Conservation (phyloP, 2,329 filamentous ascomycete genomes). For the Curvularia spicifera region DNA sequence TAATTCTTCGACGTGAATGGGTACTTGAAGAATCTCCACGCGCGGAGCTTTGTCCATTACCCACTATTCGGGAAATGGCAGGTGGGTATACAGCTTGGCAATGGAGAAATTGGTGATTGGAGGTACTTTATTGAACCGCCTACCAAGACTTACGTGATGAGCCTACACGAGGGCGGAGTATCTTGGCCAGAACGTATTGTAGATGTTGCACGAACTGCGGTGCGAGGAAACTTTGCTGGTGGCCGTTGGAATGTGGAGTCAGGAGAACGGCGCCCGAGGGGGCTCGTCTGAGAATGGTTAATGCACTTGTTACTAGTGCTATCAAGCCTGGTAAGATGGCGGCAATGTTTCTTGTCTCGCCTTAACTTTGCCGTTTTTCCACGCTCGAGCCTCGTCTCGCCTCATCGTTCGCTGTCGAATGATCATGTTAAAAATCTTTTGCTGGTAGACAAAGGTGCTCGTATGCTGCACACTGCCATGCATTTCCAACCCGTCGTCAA, state of each 20-base stretch:
- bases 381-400: background rate
- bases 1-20: constrained; percentile 12
- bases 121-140: background rate
- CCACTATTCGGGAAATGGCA: constrained; percentile 18
- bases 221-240: background rate
- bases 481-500: background rate
- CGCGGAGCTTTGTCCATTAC: constrained; percentile 20
- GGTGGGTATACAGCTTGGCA: constrained; percentile 19
- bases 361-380: constrained; percentile 1
- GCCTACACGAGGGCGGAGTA: background rate
- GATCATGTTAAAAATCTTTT: background rate
- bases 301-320: background rate
- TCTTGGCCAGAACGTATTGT: background rate
- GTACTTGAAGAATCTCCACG: constrained; percentile 25
- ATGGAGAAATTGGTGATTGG: constrained; percentile 39
- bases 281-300: background rate
- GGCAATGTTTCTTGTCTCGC: background rate
- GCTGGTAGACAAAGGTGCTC: background rate
- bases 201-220: background rate
- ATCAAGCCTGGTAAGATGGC: constrained; percentile 1
- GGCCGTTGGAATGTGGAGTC: background rate
- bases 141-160: background rate
- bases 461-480: background rate
- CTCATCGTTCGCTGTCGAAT: background rate
- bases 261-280: background rate